Base-by-base conservation (phyloP, 345 rosid genomes). In the Euphorbia tirucalli region DNA sequence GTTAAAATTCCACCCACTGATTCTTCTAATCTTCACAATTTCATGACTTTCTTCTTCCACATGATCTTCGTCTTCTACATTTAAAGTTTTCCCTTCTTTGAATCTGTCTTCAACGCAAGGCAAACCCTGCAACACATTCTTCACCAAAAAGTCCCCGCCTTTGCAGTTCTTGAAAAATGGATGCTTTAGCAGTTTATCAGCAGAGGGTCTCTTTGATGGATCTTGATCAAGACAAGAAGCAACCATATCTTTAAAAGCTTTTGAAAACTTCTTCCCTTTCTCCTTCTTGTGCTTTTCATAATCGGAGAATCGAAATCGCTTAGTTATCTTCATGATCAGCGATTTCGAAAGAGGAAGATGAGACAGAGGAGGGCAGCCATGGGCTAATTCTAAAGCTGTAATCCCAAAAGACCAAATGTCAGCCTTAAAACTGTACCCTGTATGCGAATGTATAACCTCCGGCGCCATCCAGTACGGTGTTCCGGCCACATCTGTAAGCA, bases 381-480 rank as follows among this genome's bases (percentile, higher is more conserved):
- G 88, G 2, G 98, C 97, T 70, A 93, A 78, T 66, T 91, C 97
- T 16, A 93, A 74, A 3, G 97, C 98, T 0, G 96, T 90, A 48
- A 93, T 91, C n/a, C 97, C 96, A 16, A 93, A 85, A 4, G 97
- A 93, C 98, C 97, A 91, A 11, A 93, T 85, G n/a, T 94, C 95
- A 5, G 98, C 96, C 79, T 93, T 90, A 80, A 87, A 86, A 74
- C 96, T 85, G 28, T 93, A 91, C 37, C 97, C 97, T 1, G 79
- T 86, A 76, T 91, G 98, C 1, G 98, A 90, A 78, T 90, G 98
- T 44, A 93, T 88, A 71, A 93, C 98, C 84, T 91, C 98, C 3
- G 96, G 98, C 24, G 98, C 97, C 97, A 93, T 93, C 98, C 98
- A 93, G 65, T 91, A 93, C 1, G 94, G 94, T 0, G 97, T 90